These are phyloP conservation scores for Fusarium buxicola DNA, from an alignment of 2,329 filamentous ascomycete species.

Conservation along the genomic window DNA sequence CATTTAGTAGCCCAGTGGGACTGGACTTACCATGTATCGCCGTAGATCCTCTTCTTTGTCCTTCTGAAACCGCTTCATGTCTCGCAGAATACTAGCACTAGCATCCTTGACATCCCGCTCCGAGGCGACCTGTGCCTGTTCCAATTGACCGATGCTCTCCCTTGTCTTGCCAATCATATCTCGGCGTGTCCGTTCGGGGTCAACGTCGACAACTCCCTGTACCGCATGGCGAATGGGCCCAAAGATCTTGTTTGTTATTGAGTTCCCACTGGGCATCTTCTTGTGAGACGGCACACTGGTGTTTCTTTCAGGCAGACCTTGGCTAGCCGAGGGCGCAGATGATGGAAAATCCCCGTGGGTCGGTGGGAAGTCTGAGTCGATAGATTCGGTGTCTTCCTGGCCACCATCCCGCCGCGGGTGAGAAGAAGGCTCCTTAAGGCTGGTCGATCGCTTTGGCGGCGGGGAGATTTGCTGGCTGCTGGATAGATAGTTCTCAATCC, in stretches of 20 bases:
- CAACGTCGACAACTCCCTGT: slow-evolving; percentile 94
- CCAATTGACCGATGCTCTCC: slow-evolving; percentile 85
- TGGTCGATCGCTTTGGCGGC: slow-evolving; percentile 74
- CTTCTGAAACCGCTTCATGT: slow-evolving; percentile 90
- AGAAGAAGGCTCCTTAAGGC: slow-evolving; percentile 62
- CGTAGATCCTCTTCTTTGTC: slow-evolving; percentile 96
- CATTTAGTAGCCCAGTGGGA: slow-evolving; percentile 18
- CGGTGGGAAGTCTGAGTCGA: slow-evolving; percentile 95
- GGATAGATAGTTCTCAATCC: slow-evolving; percentile 92
- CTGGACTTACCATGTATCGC: slow-evolving; percentile 90
- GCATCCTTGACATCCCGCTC: slow-evolving; percentile 95
- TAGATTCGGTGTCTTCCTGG: slow-evolving; percentile 84
- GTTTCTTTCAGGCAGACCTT: slow-evolving; percentile 72
- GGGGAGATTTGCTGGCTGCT: slow-evolving; percentile 73
- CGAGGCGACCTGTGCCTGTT: slow-evolving; percentile 89
- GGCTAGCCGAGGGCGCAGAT: slow-evolving; percentile 76
- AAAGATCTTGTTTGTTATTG: slow-evolving; percentile 93
- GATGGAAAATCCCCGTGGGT: slow-evolving; percentile 78
- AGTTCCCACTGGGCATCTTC: slow-evolving; percentile 87
- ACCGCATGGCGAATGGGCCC: slow-evolving; percentile 95
- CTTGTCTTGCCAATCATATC: slow-evolving; percentile 97
- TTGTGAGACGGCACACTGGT: slow-evolving; percentile 67
- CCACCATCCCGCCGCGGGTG: slow-evolving; percentile 67
- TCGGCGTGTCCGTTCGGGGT: slow-evolving; percentile 90
- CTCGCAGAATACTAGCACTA: slow-evolving; percentile 86